Conservation (phyloP, 2,329 filamentous ascomycete genomes). For the Blastomyces parvus region DNA sequence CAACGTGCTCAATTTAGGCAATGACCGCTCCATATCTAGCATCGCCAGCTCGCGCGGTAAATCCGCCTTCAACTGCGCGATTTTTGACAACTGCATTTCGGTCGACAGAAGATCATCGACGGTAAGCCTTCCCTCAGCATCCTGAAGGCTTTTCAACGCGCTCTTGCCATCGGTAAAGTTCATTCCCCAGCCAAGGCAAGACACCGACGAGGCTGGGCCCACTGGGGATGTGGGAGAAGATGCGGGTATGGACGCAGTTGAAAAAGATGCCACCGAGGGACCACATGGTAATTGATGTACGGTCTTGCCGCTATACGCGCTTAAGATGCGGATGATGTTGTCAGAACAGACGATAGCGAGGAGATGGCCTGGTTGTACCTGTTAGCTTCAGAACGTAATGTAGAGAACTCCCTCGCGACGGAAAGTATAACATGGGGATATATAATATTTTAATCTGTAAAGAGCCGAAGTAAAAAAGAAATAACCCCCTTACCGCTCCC, state of each 20-base stretch:
- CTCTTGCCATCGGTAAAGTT: slow-evolving; percentile 45
- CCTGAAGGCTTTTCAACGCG: slow-evolving; percentile 34
- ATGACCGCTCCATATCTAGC: slow-evolving; percentile 63
- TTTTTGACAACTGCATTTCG: slow-evolving; percentile 30
- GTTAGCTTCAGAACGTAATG: slow-evolving; percentile 2
- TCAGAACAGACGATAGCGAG: slow-evolving; percentile 79
- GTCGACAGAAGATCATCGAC: slow-evolving; percentile 37
- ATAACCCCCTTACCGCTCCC: slow-evolving; percentile 48
- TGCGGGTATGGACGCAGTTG: slow-evolving; percentile 39
- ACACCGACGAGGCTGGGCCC: slow-evolving; percentile 26
- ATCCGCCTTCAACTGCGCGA: slow-evolving; percentile 39
- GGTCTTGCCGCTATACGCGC: slow-evolving; percentile 70
- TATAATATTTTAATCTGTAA: not conserved
- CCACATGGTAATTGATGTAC: slow-evolving; percentile 55
- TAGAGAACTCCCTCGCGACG: not conserved
- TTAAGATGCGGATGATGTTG: slow-evolving; percentile 65
- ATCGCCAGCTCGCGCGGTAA: slow-evolving; percentile 65
- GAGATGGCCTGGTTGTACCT: slow-evolving; percentile 43
- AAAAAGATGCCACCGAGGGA: slow-evolving; percentile 35
- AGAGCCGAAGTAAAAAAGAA: not conserved
- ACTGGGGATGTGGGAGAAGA: slow-evolving; percentile 44
- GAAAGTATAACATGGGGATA: not conserved
- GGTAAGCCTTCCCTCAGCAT: slow-evolving; percentile 21
- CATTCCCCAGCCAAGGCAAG: slow-evolving; percentile 45
- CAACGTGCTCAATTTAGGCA: slow-evolving; percentile 67